phyloP scores from a whole-genome alignment of 331 rosid species.

The Cydonia oblonga region DNA sequence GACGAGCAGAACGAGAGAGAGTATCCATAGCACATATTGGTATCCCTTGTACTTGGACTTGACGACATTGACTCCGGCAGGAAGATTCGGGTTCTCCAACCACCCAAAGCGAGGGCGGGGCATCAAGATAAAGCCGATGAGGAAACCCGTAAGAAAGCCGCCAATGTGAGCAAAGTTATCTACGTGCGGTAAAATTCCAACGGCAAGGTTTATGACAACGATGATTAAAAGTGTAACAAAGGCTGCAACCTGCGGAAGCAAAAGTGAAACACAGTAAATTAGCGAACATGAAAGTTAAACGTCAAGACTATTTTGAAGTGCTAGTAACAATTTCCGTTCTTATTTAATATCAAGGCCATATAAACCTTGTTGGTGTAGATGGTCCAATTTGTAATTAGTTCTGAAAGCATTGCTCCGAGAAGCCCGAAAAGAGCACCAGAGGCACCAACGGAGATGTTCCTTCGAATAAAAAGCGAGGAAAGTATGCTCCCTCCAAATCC shows the following conservation, averaged over 20 bases:
- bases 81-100: conserved; percentile 42
- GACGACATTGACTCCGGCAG: conserved; percentile 29
- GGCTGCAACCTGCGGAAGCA: conserved; percentile 54
- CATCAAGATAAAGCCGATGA: conserved; percentile 66
- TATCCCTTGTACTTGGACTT: conserved; percentile 58
- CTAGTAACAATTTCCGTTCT: not conserved
- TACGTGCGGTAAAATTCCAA: conserved; percentile 71
- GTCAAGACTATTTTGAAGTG: not conserved
- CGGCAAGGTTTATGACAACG: conserved; percentile 55
- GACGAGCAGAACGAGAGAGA: conserved; percentile 39
- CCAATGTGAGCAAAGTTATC: conserved; percentile 83
- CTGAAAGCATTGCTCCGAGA: conserved; percentile 95
- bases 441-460: conserved; percentile 79
- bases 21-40: conserved; percentile 60
- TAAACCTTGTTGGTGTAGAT: conserved; percentile 65
- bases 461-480: conserved; percentile 52
- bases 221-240: conserved; percentile 54
- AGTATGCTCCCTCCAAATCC: conserved; percentile 72
- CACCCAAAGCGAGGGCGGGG: conserved; percentile 67
- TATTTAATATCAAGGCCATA: too few relatives aligned
- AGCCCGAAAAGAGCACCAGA: conserved; percentile 89
- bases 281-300: not conserved
- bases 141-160: conserved; percentile 67
- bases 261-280: not conserved
- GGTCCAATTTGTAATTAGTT: conserved; percentile 80